phyloP scores from a whole-genome alignment of 495 filamentous ascomycete genomes.

The Penicillium cataractarum region DNA sequence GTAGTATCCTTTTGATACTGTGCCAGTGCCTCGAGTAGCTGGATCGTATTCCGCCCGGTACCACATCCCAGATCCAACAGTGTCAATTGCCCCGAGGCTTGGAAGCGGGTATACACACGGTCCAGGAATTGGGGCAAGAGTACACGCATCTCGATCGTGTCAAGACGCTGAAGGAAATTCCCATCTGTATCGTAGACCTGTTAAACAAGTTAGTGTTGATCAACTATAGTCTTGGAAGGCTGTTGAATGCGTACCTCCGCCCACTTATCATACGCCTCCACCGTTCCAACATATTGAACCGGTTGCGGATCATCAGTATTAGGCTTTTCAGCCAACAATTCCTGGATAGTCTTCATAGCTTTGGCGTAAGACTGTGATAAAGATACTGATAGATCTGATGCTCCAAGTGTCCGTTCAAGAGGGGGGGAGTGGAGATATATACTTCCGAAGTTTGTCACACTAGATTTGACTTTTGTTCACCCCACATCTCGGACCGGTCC shows the following conservation, averaged over 20 bases:
- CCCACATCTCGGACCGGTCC: neutral
- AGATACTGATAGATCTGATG: neutral
- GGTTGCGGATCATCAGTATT: slow-evolving; percentile 6
- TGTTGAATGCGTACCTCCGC: slow-evolving; percentile 32
- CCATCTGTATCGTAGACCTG: slow-evolving; percentile 71
- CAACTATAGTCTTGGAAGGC: neutral
- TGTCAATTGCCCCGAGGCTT: slow-evolving; percentile 48
- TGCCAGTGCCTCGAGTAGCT: slow-evolving; percentile 44
- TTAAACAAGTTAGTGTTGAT: neutral
- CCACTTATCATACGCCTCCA: slow-evolving; percentile 50
- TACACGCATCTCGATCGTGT: slow-evolving; percentile 58
- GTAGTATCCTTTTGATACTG: slow-evolving; percentile 5
- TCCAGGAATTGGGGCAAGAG: slow-evolving; percentile 59
- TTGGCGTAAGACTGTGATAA: neutral
- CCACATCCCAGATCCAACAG: slow-evolving; percentile 62
- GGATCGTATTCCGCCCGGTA: slow-evolving; percentile 69
- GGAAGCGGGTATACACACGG: slow-evolving; percentile 24
- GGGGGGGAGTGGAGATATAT: slow-evolving; percentile 4
- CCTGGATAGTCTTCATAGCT: slow-evolving; percentile 35
- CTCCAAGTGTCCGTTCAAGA: neutral
- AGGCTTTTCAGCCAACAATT: slow-evolving; percentile 21
- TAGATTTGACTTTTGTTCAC: neutral
- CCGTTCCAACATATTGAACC: slow-evolving; percentile 40
- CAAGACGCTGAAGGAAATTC: slow-evolving; percentile 73
- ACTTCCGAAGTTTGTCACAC: neutral